Percentiles rank a stretch among this genome's conserved stretches.
These are phyloP conservation scores for Hypoxylon sp. DNA, from an alignment of 2,329 filamentous ascomycete genomes.

Conservation along the genomic window DNA sequence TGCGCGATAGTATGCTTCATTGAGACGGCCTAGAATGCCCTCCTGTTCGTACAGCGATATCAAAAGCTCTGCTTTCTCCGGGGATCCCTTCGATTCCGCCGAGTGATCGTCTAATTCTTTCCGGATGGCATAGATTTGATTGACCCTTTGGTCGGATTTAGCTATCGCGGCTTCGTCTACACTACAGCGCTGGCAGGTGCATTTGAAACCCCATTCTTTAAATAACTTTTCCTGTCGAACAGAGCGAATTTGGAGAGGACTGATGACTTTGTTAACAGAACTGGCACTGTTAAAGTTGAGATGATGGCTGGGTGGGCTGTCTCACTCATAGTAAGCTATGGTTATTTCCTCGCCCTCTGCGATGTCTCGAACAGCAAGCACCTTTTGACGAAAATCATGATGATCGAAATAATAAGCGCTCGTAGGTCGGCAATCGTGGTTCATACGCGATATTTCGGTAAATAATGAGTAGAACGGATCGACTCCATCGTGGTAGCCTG, in stretches of 20 bases:
- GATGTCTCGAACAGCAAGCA: constrained; percentile 50
- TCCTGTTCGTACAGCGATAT: constrained; percentile 51
- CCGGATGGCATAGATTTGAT: constrained; percentile 45
- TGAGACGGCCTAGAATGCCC: constrained; percentile 43
- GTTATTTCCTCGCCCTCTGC: constrained; percentile 53
- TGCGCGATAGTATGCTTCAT: constrained; percentile 51
- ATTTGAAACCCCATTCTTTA: constrained; percentile 51
- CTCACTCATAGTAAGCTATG: constrained; percentile 51
- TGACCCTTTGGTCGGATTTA: constrained; percentile 49
- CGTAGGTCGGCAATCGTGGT: constrained; percentile 55
- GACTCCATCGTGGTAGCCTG: constrained; percentile 36
- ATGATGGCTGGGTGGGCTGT: background rate
- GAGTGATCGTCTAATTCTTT: constrained; percentile 49
- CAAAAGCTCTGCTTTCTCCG: constrained; percentile 50
- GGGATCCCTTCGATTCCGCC: constrained; percentile 39
- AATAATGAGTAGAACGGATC: constrained; percentile 46
- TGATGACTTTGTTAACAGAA: constrained; percentile 43
- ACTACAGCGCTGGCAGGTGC: constrained; percentile 50
- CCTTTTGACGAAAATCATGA: constrained; percentile 48
- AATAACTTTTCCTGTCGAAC: constrained; percentile 45
- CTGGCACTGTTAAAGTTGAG: too few species aligned
- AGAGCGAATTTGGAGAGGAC: constrained; percentile 43
- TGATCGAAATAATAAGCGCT: constrained; percentile 51
- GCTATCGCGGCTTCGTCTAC: constrained; percentile 38
- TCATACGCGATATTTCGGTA: constrained; percentile 49